Base-by-base conservation (phyloP, 2,329 filamentous ascomycete species). In the Aquanectria penicillioides region DNA sequence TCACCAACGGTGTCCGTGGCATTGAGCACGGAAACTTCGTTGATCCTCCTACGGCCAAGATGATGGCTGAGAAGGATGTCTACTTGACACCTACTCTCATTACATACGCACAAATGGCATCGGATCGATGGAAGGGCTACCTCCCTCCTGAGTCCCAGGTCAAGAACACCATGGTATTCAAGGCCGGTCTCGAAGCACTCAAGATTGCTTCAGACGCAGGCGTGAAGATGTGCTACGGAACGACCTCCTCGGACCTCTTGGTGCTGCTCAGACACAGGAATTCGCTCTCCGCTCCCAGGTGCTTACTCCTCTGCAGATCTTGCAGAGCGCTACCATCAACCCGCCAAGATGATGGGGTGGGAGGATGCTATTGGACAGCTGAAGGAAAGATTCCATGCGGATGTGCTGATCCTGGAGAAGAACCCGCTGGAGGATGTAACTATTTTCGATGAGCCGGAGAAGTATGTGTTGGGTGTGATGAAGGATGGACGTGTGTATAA, bases 361-460 rank as follows among this genome's bases (percentile, higher is more conserved):
- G 79, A 81, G 28, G 66, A 77, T 2, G 71, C 71, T 17, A 67
- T 86, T 13, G 85, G 84, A 0, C 78, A 83, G 61, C 68, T 87
- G 3, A 78, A 77, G 57, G 73, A 76, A 18, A 83, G 82, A 0
- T 85, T 80, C 57, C 68, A 73, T 1, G 84, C 83, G 0, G 85
- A 87, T 68, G 47, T 87, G 43, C 61, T 86, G 20, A 71, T 86
- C 2, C 64, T 86, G 40, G 79, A 79, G 36, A 66, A 68, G 46
- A 86, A 86, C 64, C 84, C 84, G 1, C 67, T 87, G 53, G 78
- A 85, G n/a, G 79, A 86, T 66, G 78, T 86, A 17, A 75, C 74
- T 1, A 72, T 86, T 3, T 68, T 87, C 20, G 81, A 82, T 59
- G 65, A 74, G 26, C 78, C 78, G 3, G 80, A 84, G 23, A 74